These are phyloP conservation scores for Elaeis oleifera DNA, from an alignment of 202 grass and related monocot species.

Conservation along the genomic window DNA sequence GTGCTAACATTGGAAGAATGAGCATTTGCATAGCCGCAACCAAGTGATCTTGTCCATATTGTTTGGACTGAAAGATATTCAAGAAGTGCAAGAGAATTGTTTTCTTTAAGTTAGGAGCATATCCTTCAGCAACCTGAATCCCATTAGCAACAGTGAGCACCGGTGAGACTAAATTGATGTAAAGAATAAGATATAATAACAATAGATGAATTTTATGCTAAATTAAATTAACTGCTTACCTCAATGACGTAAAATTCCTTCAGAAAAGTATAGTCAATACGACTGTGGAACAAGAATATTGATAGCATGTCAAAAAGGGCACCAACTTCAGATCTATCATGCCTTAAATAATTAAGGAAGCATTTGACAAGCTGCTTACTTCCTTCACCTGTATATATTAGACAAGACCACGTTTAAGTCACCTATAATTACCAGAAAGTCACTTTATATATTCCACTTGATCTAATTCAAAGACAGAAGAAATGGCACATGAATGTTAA, in stretches of 20 bases:
- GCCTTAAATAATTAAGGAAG: conserved; percentile 93
- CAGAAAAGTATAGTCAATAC: conserved; percentile 95
- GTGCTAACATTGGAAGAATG: conserved; percentile 95
- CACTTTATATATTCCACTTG: too few species aligned
- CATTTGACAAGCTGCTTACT: conserved; percentile 97
- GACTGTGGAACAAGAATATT: conserved; percentile 93
- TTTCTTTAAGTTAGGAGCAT: conserved; percentile 82
- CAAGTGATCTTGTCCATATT: conserved; percentile 97
- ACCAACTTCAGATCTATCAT: conserved; percentile 73
- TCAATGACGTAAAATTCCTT: conserved; percentile 99
- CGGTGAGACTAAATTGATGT: conserved; percentile 9
- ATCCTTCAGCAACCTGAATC: conserved; percentile 88
- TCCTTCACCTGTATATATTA: conserved; percentile 74
- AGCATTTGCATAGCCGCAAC: conserved; percentile 99
- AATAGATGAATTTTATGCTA: neutral
- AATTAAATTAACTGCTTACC: conserved; percentile 35
- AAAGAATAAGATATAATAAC: conserved; percentile 25
- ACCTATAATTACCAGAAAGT: too few species aligned
- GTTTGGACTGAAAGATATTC: conserved; percentile 90
- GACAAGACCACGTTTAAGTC: conserved; percentile 7
- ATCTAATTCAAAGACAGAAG: too few species aligned
- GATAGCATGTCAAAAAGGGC: conserved; percentile 99
- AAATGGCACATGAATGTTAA: too few species aligned
- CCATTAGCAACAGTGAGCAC: conserved; percentile 1
- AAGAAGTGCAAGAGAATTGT: conserved; percentile 82